Percentiles rank a stretch among this genome's conserved stretches.
phyloP scores from a whole-genome alignment of 2,329 filamentous ascomycete genomes.

The Tolypocladium nubicola region DNA sequence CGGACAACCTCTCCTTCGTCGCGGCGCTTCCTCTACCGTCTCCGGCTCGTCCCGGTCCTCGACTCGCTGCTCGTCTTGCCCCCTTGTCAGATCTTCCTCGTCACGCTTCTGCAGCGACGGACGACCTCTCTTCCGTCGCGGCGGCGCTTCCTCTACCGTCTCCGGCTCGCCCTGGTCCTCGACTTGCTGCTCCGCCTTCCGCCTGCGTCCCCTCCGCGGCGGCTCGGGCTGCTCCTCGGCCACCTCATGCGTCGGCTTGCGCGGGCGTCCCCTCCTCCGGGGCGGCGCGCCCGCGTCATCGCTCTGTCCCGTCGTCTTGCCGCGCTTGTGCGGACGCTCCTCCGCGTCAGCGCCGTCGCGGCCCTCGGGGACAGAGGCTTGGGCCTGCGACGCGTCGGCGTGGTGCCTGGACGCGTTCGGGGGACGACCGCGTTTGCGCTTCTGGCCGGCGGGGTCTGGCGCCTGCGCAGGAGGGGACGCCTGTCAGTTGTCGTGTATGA shows the following conservation, averaged over 20 bases:
- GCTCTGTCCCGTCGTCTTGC: slow-evolving; percentile 11
- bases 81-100: no score
- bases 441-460: slow-evolving; percentile 17
- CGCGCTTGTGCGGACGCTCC: slow-evolving; percentile 14
- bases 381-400: slow-evolving; percentile 7
- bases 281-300: slow-evolving; percentile 18
- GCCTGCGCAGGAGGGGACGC: slow-evolving; percentile 7
- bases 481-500: neutral
- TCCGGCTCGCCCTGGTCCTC: neutral
- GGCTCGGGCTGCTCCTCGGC: neutral
- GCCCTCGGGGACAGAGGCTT: neutral
- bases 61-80: neutral
- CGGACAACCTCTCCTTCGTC: slow-evolving; percentile 8
- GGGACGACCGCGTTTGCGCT: slow-evolving; percentile 33
- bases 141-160: no score
- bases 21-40: neutral
- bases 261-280: neutral
- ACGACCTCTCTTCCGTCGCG: no score
- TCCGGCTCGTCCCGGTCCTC: slow-evolving; percentile 6
- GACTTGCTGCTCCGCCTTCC: neutral
- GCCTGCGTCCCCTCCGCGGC: slow-evolving; percentile 1
- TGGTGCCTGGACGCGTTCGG: slow-evolving; percentile 26
- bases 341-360: slow-evolving; percentile 15
- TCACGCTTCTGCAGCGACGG: no score
- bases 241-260: neutral